A percentile compares a stretch with the other conserved stretches of the same genome.
These are phyloP conservation scores for Didymosphaeria variabile DNA, from an alignment of 2,329 filamentous ascomycete genomes.

Conservation along the genomic window DNA sequence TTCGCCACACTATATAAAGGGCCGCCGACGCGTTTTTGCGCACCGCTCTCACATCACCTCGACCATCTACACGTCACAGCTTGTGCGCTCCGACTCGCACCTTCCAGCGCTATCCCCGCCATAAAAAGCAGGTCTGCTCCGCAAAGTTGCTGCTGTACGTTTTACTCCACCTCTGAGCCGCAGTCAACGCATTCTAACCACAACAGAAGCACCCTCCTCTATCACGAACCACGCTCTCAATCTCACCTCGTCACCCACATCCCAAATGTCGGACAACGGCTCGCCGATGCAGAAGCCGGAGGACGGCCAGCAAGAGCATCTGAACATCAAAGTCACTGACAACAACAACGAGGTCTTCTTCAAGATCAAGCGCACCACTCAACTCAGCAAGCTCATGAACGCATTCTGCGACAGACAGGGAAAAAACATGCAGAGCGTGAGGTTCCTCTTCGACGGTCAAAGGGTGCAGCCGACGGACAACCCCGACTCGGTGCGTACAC, in stretches of 20 bases:
- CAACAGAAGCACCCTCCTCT: slow-evolving; percentile 13
- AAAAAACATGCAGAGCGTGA: slow-evolving; percentile 82
- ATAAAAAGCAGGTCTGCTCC: slow-evolving; percentile 28
- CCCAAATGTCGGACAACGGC: slow-evolving; percentile 55
- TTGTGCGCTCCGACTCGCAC: slow-evolving; percentile 25
- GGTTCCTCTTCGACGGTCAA: slow-evolving; percentile 96
- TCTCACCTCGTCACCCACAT: background rate
- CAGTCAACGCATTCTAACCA: slow-evolving; percentile 29
- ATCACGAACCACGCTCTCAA: slow-evolving; percentile 5
- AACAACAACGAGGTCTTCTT: slow-evolving; percentile 99
- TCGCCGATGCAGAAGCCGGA: slow-evolving; percentile 55
- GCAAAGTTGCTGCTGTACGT: slow-evolving; percentile 29
- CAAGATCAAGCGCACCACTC: slow-evolving; percentile 98
- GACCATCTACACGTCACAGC: slow-evolving; percentile 17
- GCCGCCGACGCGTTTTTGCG: slow-evolving; percentile 28
- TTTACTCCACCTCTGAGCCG: slow-evolving; percentile 30
- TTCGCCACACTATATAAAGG: slow-evolving; percentile 37
- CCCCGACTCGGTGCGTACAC: slow-evolving; percentile 81
- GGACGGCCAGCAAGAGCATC: slow-evolving; percentile 73
- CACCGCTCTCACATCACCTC: slow-evolving; percentile 18
- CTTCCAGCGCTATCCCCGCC: slow-evolving; percentile 21
- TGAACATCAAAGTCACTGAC: slow-evolving; percentile 99
- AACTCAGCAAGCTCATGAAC: slow-evolving; percentile 97
- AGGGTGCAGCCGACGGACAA: slow-evolving; percentile 89
- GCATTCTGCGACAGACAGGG: slow-evolving; percentile 97